Evolutionary conservation across 1,284 basidiomycete genomes (phyloP).

Genomic region (Cutaneotrichosporon daszewskae): DNA sequence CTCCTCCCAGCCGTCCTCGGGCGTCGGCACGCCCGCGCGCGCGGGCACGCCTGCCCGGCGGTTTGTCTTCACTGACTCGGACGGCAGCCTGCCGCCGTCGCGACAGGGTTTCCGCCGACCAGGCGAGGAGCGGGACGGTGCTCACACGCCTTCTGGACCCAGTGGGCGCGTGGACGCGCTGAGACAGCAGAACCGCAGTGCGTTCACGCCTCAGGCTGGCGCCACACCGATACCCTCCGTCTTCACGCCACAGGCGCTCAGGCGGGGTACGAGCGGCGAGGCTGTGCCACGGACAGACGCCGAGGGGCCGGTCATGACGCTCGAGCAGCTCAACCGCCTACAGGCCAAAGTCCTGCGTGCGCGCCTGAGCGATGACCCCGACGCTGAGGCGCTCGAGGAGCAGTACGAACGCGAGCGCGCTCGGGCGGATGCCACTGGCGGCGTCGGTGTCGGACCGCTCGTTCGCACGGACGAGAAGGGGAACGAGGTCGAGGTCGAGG

Average conservation of each 20-base stretch:
- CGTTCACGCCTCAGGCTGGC: constrained; percentile 6
- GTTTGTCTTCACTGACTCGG: constrained; percentile 46
- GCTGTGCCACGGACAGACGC: not conserved
- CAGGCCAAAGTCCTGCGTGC: constrained; percentile 90
- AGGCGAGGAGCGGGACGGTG: constrained; percentile 52
- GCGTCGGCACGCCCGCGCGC: constrained; percentile 46
- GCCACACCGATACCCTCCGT: constrained; percentile 79
- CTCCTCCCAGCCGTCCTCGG: constrained; percentile 56
- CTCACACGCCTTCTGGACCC: constrained; percentile 3
- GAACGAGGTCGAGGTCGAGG: constrained; percentile 57
- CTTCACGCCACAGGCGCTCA: constrained; percentile 62
- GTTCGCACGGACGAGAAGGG: constrained; percentile 25
- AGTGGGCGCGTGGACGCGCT: constrained; percentile 34
- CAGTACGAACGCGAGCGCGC: constrained; percentile 68
- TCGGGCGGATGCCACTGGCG: constrained; percentile 48
- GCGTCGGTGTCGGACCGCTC: constrained; percentile 35
- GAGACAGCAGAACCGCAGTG: constrained; percentile 24
- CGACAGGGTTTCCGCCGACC: constrained; percentile 74
- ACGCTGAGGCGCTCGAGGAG: constrained; percentile 67
- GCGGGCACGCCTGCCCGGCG: constrained; percentile 32
- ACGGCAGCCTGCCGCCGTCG: constrained; percentile 55
- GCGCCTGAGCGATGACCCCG: constrained; percentile 68
- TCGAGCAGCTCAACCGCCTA: constrained; percentile 73
- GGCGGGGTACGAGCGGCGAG: constrained; percentile 25
- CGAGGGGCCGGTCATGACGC: constrained; percentile 39